Evolutionary conservation across 2,329 filamentous ascomycete species (phyloP), one percentile per base, ranked within the genome.

Genomic region (Nemania serpens): DNA sequence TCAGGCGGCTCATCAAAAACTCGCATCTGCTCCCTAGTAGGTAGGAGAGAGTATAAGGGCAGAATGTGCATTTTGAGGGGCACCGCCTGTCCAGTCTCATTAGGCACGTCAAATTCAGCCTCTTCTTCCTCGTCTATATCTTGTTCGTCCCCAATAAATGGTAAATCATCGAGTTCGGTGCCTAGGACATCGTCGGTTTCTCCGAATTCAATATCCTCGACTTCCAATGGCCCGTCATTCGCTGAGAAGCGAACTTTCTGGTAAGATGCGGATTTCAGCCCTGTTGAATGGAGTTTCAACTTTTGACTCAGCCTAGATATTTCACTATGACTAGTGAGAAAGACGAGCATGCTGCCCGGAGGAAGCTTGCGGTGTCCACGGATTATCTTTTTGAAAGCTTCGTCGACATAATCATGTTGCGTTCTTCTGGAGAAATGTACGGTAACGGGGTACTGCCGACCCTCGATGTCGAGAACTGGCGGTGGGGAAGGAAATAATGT

Each of bases 251-350:
- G 86, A 4, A 96, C 89, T 68, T 86, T 90, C 0, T 87, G 87
- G 5, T 85, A 83, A 10, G 84, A 81, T 2, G 80, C 78, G 2
- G 83, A 80, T 47, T 82, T 82, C 67, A 87, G 72, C 59, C 85
- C 78, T 71, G 84, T 80, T 82, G 91, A 79, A 0, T 86, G 82
- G 51, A 89, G 81, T 71, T 89, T 92, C 25, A 99, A 77, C 39
- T 84, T 85, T 74, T 93, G 95, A 65, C 88, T 89, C n/a, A 99
- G 81, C 49, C 90, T 85, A 43, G 86, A 82, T 61, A 99, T 99
- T 73, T 99, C 96, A 66, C 92, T 91, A 68, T 97, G 91, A 0
- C 95, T 93, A 0, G 95, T 99, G 55, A 99, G 78, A 71, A 99
- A 99, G 0, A 98, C 92, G 20, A 99, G 83, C 73, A 99, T 95